These are phyloP conservation scores for Closterium sp. DNA, from an alignment of 139 green algal species.

Conservation along the genomic window DNA sequence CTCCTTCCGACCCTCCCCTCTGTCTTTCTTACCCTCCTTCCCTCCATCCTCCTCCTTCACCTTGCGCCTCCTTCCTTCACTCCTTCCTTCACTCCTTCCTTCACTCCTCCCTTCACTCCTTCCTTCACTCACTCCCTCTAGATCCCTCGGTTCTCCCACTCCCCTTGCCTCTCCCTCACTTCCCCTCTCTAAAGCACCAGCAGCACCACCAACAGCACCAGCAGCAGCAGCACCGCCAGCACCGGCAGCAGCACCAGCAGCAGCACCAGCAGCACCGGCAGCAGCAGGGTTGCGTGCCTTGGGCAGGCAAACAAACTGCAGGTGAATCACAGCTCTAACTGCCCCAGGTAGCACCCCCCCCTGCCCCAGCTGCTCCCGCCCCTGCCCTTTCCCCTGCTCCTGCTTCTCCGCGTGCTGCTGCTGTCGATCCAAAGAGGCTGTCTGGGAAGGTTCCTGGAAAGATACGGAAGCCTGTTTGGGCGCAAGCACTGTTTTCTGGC, in stretches of 20 bases:
- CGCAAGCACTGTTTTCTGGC: not conserved
- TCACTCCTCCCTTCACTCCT: not conserved
- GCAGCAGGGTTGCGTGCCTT: not conserved
- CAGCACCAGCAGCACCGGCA: no score
- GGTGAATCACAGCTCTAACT: not conserved
- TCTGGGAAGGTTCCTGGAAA: not conserved
- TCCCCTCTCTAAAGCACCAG: no score
- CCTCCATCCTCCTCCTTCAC: no score
- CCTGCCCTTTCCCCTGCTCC: no score
- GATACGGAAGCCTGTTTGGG: not conserved
- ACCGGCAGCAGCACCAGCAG: no score
- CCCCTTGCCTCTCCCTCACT: not conserved
- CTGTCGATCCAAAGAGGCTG: not conserved
- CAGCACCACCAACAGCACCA: no score
- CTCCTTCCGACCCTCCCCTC: not conserved
- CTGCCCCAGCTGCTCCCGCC: not conserved
- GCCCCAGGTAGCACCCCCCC: no score
- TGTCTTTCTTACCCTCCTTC: no score
- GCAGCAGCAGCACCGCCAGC: no score
- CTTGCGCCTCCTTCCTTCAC: not conserved
- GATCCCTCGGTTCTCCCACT: no score
- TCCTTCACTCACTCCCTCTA: no score
- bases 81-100: not conserved
- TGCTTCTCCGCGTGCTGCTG: no score
- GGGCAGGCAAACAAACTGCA: not conserved